Conservation (phyloP, 139 green algal species). For the Astrephomene gubernaculifera region DNA sequence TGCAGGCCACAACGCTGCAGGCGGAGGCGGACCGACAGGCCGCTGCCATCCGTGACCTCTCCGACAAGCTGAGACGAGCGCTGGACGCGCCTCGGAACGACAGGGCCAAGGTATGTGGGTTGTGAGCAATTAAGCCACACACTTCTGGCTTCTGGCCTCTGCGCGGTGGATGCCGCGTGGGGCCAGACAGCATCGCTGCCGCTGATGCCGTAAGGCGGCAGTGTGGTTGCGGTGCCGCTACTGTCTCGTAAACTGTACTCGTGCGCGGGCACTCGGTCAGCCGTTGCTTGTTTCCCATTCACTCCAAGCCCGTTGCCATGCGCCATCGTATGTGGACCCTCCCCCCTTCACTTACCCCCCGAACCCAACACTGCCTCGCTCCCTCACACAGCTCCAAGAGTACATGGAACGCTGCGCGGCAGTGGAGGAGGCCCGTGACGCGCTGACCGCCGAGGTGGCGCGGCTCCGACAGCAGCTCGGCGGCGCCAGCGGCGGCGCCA, state of each 20-base stretch:
- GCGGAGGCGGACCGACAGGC: slow-evolving; percentile 60
- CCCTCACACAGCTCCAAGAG: slow-evolving; percentile 50
- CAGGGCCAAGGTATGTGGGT: slow-evolving; percentile 12
- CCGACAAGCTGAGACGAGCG: slow-evolving; percentile 36
- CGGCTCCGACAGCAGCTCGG: neutral
- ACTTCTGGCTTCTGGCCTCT: no score
- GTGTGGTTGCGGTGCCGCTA: neutral
- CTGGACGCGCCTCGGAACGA: slow-evolving; percentile 27
- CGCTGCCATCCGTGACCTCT: slow-evolving; percentile 49
- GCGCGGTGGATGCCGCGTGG: no score
- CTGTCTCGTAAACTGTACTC: no score
- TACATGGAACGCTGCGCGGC: slow-evolving; percentile 53
- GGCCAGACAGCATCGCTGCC: no score
- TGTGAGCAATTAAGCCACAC: no score
- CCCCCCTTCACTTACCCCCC: no score
- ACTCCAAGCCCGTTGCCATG: no score
- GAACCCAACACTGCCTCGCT: no score
- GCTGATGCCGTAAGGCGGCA: neutral
- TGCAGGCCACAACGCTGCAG: slow-evolving; percentile 46
- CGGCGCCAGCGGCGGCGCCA: neutral
- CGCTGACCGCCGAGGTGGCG: slow-evolving; percentile 56
- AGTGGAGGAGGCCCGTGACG: slow-evolving; percentile 62
- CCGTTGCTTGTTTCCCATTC: no score
- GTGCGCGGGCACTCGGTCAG: no score
- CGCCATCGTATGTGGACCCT: no score